Conservation (phyloP, 108 stramenopile genomes). For the Nitzschia inconspicua region DNA sequence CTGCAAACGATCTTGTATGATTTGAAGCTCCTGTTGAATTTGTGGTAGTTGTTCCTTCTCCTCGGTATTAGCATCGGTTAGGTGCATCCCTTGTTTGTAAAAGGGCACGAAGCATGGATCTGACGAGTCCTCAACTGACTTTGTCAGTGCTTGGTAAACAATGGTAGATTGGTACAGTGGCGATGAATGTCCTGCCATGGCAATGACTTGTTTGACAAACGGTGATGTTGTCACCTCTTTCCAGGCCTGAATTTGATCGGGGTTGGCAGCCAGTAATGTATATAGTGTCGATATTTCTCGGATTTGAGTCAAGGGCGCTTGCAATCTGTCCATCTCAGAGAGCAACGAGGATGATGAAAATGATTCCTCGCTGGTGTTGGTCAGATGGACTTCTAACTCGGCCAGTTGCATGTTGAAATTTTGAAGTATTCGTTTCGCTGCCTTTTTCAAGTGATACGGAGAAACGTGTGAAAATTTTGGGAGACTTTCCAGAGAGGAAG, state of each 20-base stretch:
- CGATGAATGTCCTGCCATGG: neutral
- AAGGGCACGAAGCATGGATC: neutral
- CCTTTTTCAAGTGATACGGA: slow-evolving; percentile 1
- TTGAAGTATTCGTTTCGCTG: neutral
- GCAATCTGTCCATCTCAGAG: neutral
- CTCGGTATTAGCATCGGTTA: neutral
- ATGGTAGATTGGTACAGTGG: slow-evolving; percentile 3
- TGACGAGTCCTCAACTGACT: neutral
- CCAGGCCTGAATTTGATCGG: slow-evolving; percentile 11
- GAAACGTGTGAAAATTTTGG: neutral
- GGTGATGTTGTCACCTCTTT: neutral
- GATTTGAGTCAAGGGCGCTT: neutral
- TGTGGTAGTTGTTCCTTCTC: neutral
- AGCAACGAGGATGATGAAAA: neutral
- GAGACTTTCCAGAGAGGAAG: neutral
- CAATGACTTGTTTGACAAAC: neutral
- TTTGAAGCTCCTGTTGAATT: slow-evolving; percentile 1
- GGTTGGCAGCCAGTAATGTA: slow-evolving; percentile 2
- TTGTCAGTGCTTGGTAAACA: slow-evolving; percentile 8
- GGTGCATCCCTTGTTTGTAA: neutral
- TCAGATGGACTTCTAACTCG: slow-evolving; percentile 2
- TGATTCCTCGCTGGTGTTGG: neutral
- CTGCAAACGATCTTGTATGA: neutral
- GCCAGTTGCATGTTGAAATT: slow-evolving; percentile 15
- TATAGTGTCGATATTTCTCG: neutral